Conservation (phyloP, 179 eudicot genomes). For the Amaranthus tricolor region DNA sequence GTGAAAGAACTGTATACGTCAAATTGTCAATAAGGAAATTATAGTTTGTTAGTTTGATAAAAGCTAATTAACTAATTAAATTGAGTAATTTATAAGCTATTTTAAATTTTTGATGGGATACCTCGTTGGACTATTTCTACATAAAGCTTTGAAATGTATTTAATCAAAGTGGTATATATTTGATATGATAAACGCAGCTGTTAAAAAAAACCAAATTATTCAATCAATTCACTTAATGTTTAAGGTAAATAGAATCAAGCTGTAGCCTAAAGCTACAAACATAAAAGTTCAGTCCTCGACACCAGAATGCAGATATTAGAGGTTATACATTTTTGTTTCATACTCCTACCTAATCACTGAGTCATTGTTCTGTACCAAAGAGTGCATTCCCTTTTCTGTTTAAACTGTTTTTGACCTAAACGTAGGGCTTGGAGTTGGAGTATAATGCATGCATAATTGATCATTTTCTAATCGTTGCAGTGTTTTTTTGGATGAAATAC, state of each 20-base stretch:
- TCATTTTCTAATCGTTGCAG: background rate
- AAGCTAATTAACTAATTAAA: background rate
- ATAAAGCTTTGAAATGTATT: constrained; percentile 1
- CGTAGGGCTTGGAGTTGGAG: background rate
- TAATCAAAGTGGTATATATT: background rate
- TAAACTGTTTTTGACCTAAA: background rate
- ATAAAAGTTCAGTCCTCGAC: background rate
- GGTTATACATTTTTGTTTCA: background rate
- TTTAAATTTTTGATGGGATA: background rate
- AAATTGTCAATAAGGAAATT: background rate
- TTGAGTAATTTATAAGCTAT: background rate
- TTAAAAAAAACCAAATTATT: background rate
- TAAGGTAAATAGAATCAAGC: background rate
- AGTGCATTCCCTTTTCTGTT: background rate
- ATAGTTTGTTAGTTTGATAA: background rate
- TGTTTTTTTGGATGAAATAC: background rate
- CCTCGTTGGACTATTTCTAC: background rate
- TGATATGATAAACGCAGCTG: no score
- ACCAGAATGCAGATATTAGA: background rate
- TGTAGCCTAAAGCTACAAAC: background rate
- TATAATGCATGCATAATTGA: background rate
- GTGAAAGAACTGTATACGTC: no score
- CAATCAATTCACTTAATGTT: background rate
- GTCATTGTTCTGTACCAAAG: background rate
- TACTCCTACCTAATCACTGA: background rate